phyloP scores from a whole-genome alignment of 129 eudicot genomes.

The Helianthus tuberosus region DNA sequence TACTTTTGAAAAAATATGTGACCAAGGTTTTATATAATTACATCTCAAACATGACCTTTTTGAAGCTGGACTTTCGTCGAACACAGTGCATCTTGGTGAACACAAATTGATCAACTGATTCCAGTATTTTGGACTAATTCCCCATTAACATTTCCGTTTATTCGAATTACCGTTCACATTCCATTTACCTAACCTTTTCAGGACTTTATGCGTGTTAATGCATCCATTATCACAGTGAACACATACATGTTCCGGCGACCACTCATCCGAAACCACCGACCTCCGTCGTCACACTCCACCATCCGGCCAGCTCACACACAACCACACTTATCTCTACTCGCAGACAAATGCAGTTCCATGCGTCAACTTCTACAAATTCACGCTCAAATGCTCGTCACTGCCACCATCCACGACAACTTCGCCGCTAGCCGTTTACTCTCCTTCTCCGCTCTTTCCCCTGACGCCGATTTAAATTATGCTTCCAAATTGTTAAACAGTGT shows the following conservation, averaged over 20 bases:
- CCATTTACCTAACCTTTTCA: not conserved
- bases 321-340: slow-evolving; percentile 52
- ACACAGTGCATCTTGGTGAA: no score
- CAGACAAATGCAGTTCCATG: slow-evolving; percentile 77
- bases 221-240: no score
- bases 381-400: slow-evolving; percentile 74
- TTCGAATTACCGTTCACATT: no score
- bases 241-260: slow-evolving; percentile 45
- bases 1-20: no score
- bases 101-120: no score
- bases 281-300: slow-evolving; percentile 20
- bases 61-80: no score
- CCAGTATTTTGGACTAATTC: no score
- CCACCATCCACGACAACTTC: slow-evolving; percentile 70
- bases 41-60: no score
- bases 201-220: not conserved
- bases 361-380: slow-evolving; percentile 71
- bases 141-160: no score
- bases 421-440: slow-evolving; percentile 80
- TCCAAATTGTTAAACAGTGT: slow-evolving; percentile 39
- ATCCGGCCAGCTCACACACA: slow-evolving; percentile 18
- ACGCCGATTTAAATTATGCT: slow-evolving; percentile 62
- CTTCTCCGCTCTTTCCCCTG: slow-evolving; percentile 61
- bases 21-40: no score
- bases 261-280: slow-evolving; percentile 20